These are phyloP conservation scores for Erythrophleum fordii DNA, from an alignment of 306 rosid species.

Conservation along the genomic window DNA sequence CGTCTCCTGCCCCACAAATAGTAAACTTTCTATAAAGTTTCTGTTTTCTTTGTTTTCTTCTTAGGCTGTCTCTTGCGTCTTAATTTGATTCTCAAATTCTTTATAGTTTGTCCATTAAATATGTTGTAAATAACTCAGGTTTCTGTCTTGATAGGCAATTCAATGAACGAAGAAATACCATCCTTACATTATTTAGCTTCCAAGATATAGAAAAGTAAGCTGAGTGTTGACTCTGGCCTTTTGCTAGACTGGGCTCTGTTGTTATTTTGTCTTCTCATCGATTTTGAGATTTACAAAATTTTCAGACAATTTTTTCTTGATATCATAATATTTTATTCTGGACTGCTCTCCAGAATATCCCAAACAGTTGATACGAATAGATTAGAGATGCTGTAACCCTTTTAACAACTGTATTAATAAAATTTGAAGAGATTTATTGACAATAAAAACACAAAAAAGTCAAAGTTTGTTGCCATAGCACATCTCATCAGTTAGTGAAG, in stretches of 20 bases:
- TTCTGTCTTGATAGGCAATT: conserved; percentile 41
- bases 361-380: not conserved
- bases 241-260: not conserved
- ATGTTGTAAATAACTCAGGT: conserved; percentile 37
- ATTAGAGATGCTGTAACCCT: not conserved
- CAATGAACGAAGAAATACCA: conserved; percentile 20
- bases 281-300: not conserved
- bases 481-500: conserved; percentile 31
- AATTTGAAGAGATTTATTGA: not conserved
- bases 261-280: not conserved
- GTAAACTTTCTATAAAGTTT: conserved; percentile 25
- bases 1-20: conserved; percentile 16
- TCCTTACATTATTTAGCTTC: not conserved
- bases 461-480: conserved; percentile 38
- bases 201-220: conserved; percentile 13
- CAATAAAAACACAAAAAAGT: not conserved
- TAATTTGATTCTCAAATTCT: conserved; percentile 23
- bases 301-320: not conserved
- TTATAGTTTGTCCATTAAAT: not conserved
- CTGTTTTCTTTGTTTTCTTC: conserved; percentile 49
- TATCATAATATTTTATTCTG: not conserved
- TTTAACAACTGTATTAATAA: not conserved
- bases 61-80: conserved; percentile 40
- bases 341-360: not conserved
- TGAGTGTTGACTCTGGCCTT: not conserved